These are phyloP conservation scores for Naganishia onofrii DNA, from an alignment of 768 basidiomycete species.

Conservation along the genomic window DNA sequence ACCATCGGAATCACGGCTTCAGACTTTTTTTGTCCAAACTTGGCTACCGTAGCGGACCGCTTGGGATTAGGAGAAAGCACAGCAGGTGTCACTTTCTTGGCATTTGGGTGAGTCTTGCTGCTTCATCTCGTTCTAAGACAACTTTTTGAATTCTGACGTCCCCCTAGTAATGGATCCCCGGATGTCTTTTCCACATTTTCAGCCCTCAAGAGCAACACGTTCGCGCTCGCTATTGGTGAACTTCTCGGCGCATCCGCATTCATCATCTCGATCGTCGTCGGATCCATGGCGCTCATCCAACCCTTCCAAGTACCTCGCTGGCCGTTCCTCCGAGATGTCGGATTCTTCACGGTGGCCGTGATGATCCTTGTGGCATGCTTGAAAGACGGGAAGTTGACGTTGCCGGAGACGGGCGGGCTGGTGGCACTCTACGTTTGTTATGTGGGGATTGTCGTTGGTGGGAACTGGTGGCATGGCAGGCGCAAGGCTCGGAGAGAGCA, in stretches of 20 bases:
- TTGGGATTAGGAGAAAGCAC: conserved; percentile 88
- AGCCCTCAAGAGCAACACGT: conserved; percentile 79
- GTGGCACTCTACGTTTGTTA: conserved; percentile 73
- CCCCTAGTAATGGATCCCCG: conserved; percentile 75
- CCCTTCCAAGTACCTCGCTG: conserved; percentile 79
- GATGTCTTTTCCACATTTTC: conserved; percentile 96
- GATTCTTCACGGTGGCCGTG: conserved; percentile 86
- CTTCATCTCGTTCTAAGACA: not conserved
- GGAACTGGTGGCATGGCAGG: conserved; percentile 64
- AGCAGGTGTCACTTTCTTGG: conserved; percentile 93
- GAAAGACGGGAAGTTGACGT: conserved; percentile 67
- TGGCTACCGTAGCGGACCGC: conserved; percentile 79
- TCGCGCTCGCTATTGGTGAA: conserved; percentile 88
- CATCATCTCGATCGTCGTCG: conserved; percentile 92
- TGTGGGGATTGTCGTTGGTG: conserved; percentile 69
- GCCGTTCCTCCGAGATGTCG: conserved; percentile 88
- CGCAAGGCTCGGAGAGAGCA: not conserved
- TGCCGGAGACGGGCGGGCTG: conserved; percentile 71
- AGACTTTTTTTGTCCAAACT: conserved; percentile 96
- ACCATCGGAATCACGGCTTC: conserved; percentile 91
- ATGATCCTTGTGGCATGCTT: conserved; percentile 71
- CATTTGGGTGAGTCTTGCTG: conserved; percentile 62
- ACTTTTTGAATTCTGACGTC: not conserved
- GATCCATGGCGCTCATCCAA: conserved; percentile 95
- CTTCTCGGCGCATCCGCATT: conserved; percentile 92